Evolutionary conservation across 768 basidiomycete genomes (phyloP), one percentile per base, ranked within the genome.

Genomic region (Leccinum truebloodii): DNA sequence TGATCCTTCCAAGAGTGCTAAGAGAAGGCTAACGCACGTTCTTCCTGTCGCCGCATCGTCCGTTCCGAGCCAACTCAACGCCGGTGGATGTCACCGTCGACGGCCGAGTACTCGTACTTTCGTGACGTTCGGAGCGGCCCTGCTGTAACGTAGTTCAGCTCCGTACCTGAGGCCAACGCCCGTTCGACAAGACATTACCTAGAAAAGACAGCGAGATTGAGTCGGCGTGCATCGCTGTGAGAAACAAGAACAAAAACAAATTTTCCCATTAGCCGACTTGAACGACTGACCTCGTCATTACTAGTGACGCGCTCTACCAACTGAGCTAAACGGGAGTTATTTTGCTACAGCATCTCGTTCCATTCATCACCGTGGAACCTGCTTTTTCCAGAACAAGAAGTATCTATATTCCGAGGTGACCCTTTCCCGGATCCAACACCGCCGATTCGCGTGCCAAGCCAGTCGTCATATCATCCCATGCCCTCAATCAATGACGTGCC

Each of bases 231-330:
- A 44, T 44, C 39, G 6, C n/a, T n/a, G n/a, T 44, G 41, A n/a
- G n/a, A 44, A 6, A 22, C 48, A 49, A 22, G 49, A 8, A 18
- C 26, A 18, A 50, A 66, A 66, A 71, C 6, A 57, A 50, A 59
- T n/a, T 12, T 74, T 74, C 73, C 73, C 73, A 75, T 74, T 78
- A 81, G 83, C 82, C 83, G 82, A 82, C 73, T 84, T 63, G 82
- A 84, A 84, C 83, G 81, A 84, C 81, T 83, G 82, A 84, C 81
- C 82, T 83, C 81, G 82, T 83, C 83, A 84, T 84, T 82, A 83
- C 79, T 83, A 86, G 82, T 85, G 82, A 84, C 81, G 82, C 83
- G 83, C 83, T 84, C 83, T 84, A 84, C 78, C 73, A 76, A 73
- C 73, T 74, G 73, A 74, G 73, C 73, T 74, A 74, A 74, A 74